Evolutionary conservation across 495 filamentous ascomycete genomes (phyloP), one percentile per base, ranked within the genome.

Genomic region (Rhypophila decipiens): DNA sequence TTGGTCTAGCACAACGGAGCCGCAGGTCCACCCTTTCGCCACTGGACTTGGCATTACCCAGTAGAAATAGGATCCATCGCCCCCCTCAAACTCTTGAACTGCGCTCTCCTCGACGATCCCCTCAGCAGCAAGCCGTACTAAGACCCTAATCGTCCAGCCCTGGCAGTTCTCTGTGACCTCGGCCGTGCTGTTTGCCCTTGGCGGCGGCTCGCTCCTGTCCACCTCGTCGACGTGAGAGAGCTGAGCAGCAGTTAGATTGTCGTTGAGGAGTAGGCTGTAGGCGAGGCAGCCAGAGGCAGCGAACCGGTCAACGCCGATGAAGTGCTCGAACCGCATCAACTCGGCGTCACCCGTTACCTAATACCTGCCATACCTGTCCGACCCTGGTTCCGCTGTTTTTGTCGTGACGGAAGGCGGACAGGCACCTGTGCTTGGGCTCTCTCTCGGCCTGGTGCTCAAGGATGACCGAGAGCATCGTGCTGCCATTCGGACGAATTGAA

Each of bases 121-220:
- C 24, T 41, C 37, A 10, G 29, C 24, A 3, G 40, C 24, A 36
- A 48, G 33, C 22, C 37, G 9, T 27, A 10, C 23, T 27, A 53
- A 21, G 2, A 53, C 50, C 35, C 50, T 41, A 9, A 53, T 21
- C 9, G 23, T 42, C 50, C 50, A 53, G 3, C 50, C 50, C 44
- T 53, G 50, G 17, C 50, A 49, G 33, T 53, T 39, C 50, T 53
- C 50, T 27, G 21, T 53, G 2, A 53, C 50, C 4, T 29, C 45
- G 2, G 24, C 18, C 34, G 44, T 44, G 24, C 22, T 53, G 5
- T 15, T 19, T 15, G 50, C 50, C 11, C 40, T 29, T 22, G 50
- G 50, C 15, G 45, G 44, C 35, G 17, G 24, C 37, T 47, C 44
- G 2, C 2, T 36, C 40, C 39, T 29, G 3, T n/a, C 45, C 18